Conservation (phyloP, 176 grass and related monocot species). For the Rhynchospora tenuis region DNA sequence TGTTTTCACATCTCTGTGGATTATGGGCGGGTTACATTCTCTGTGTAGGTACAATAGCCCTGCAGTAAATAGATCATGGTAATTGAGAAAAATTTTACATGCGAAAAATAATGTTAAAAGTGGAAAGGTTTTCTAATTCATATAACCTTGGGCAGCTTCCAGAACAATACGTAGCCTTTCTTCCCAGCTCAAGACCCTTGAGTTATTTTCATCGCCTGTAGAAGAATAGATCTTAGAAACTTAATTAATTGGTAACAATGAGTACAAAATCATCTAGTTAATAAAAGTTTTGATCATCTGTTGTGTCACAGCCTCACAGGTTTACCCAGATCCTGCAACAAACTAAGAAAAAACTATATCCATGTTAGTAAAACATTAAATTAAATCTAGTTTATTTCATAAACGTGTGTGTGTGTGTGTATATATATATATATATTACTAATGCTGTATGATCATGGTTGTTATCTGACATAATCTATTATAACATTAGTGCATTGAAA, state of each 20-base stretch:
- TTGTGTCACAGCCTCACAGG: too few species aligned
- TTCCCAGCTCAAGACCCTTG: slow-evolving; percentile 14
- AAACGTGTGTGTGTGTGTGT: too few species aligned
- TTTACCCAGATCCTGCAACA: too few species aligned
- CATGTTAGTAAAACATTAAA: too few species aligned
- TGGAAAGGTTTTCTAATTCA: neutral
- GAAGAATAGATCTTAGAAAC: neutral
- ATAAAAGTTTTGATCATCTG: too few species aligned
- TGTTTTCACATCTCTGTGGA: slow-evolving; percentile 23
- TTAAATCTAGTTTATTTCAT: too few species aligned
- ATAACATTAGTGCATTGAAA: too few species aligned
- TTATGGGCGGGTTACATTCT: slow-evolving; percentile 4
- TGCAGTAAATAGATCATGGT: neutral
- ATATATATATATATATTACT: too few species aligned
- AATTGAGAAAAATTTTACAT: too few species aligned
- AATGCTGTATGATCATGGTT: too few species aligned
- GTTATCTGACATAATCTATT: too few species aligned
- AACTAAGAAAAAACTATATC: too few species aligned
- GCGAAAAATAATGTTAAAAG: neutral
- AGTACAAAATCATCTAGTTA: neutral
- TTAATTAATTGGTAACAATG: neutral
- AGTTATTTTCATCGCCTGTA: neutral
- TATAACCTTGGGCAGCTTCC: slow-evolving; percentile 18
- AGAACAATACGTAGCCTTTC: slow-evolving; percentile 3
- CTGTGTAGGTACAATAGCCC: slow-evolving; percentile 13